A percentile compares a stretch with the other conserved stretches of the same genome.
These are phyloP conservation scores for Periconia macrospinosa DNA, from an alignment of 2,329 filamentous ascomycete genomes.

Conservation along the genomic window DNA sequence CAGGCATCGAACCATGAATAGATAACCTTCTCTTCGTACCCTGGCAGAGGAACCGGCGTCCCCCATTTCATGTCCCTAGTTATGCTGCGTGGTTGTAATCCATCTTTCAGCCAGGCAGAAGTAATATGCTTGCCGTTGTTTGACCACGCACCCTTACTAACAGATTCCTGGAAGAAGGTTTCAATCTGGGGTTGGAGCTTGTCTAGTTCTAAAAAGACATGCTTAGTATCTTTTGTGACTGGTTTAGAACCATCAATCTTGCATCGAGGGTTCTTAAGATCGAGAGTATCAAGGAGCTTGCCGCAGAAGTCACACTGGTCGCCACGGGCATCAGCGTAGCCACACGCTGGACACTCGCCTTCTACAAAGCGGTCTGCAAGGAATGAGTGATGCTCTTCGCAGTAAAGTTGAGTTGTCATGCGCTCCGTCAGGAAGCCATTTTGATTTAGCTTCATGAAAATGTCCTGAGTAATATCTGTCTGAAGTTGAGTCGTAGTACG, in stretches of 20 bases:
- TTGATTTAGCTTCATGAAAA: conserved; percentile 78
- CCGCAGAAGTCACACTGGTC: conserved; percentile 48
- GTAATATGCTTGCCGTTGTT: conserved; percentile 72
- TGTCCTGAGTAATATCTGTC: conserved; percentile 83
- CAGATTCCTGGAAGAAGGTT: conserved; percentile 71
- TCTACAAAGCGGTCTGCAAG: conserved; percentile 65
- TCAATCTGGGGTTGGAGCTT: conserved; percentile 70
- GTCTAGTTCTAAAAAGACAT: conserved; percentile 79
- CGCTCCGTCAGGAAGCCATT: conserved; percentile 83
- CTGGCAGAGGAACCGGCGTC: conserved; percentile 56
- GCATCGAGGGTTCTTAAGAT: conserved; percentile 63
- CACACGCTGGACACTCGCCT: conserved; percentile 70
- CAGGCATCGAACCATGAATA: conserved; percentile 88
- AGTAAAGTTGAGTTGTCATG: conserved; percentile 84
- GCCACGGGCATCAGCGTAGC: conserved; percentile 48
- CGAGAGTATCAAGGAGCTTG: conserved; percentile 43
- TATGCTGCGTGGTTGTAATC: conserved; percentile 81
- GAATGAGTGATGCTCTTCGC: conserved; percentile 57
- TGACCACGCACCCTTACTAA: conserved; percentile 68
- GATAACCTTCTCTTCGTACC: conserved; percentile 70
- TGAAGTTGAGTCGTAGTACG: conserved; percentile 82
- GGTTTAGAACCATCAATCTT: conserved; percentile 82
- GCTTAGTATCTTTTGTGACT: conserved; percentile 75
- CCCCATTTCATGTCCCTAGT: conserved; percentile 63
- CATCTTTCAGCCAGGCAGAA: conserved; percentile 76